Base-by-base conservation (phyloP, 2,329 filamentous ascomycete genomes). In the Trichoderma pleuroti region DNA sequence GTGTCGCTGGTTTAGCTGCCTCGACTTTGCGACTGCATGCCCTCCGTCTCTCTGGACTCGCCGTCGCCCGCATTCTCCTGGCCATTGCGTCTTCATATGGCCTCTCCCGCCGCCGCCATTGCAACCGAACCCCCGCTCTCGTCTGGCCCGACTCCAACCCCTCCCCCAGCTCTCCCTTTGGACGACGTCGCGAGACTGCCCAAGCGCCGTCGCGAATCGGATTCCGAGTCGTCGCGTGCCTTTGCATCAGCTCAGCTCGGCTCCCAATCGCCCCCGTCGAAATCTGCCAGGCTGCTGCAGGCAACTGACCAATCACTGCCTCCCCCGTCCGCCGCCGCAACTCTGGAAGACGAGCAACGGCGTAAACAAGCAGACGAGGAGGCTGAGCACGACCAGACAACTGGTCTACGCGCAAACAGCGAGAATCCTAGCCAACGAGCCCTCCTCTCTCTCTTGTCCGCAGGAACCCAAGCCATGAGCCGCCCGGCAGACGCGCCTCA, bases 401-500 rank as follows among this genome's bases (percentile, higher is more conserved):
- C 56, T 24, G 18, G n/a, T 64, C 80, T 82, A 66, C 59, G 42
- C 67, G 59, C 82, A 42, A 83, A 81, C 63, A 87, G 82, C 76
- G 85, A 88, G 52, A 87, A 87, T 68, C 84, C 86, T 24, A 82
- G 82, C n/a, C 86, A 87, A 67, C 84, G 81, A 71, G 86, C 83
- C 36, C 79, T 90, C 34, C 82, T 84, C 26, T 86, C 86, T 24
- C 81, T 90, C 61, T 84, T 89, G 81, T 85, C 86, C 42, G 84
- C 84, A 57, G 84, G 81, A 70, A 82, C 84, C 28, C 80, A 85
- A 72, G 82, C 82, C 61, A 86, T 89, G 81, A 88, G 86, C 77
- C 86, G 86, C 71, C 81, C 86, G n/a, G 81, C 84, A 70, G 87
- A 89, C 77, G 84, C 82, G 73, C 83, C 85, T n/a, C 82, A 78